Percentiles rank a stretch among this genome's conserved stretches.
These are phyloP conservation scores for Scalesia atractyloides DNA, from an alignment of 129 eudicot genomes.

Conservation along the genomic window DNA sequence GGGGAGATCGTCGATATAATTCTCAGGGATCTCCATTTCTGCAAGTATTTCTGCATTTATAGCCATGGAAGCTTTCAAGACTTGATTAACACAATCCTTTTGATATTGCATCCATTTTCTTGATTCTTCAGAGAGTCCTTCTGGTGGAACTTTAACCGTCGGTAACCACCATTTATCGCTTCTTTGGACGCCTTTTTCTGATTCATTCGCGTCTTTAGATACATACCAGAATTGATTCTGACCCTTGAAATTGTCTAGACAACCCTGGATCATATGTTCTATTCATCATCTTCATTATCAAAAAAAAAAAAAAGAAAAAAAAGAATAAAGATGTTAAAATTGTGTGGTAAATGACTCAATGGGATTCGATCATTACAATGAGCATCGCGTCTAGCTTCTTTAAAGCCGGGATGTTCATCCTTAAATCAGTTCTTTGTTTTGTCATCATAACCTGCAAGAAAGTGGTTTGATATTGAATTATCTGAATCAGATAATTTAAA, in stretches of 20 bases:
- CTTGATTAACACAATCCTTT: conserved; percentile 85
- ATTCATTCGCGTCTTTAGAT: conserved; percentile 67
- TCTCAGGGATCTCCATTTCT: conserved; percentile 78
- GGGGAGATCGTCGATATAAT: conserved; percentile 73
- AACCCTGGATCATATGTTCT: conserved; percentile 50
- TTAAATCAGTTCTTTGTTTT: conserved; percentile 70
- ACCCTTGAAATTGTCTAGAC: conserved; percentile 64
- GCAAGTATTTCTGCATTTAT: conserved; percentile 73
- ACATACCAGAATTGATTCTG: conserved; percentile 66
- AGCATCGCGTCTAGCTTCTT: conserved; percentile 85
- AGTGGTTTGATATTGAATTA: not conserved
- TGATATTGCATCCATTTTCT: conserved; percentile 64
- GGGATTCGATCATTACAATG: conserved; percentile 51
- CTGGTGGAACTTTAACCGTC: conserved; percentile 65
- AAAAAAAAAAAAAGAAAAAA: not conserved
- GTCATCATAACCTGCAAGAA: conserved; percentile 68
- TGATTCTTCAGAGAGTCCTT: conserved; percentile 65
- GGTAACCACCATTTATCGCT: conserved; percentile 86
- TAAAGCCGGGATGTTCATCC: conserved; percentile 73
- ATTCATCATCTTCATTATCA: conserved; percentile 13
- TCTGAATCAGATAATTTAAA: too few species aligned
- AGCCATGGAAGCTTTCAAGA: conserved; percentile 83
- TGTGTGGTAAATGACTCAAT: not conserved
- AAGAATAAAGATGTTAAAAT: not conserved
- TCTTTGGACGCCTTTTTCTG: conserved; percentile 71